A percentile compares a stretch with the other conserved stretches of the same genome.
These are phyloP conservation scores for Nissolia schottii DNA, from an alignment of 306 rosid genomes.

Conservation along the genomic window DNA sequence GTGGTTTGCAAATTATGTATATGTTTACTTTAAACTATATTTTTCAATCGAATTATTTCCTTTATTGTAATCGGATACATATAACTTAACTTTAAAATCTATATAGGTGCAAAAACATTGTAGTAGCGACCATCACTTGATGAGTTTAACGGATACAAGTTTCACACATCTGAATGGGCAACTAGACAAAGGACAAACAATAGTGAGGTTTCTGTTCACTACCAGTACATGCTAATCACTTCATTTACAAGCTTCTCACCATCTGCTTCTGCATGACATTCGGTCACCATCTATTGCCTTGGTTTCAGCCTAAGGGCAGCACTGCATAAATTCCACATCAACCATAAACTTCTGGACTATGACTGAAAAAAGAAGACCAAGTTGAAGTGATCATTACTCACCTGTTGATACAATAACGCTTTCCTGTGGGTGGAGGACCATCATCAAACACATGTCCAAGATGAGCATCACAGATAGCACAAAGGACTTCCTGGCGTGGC, in stretches of 20 bases:
- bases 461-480: conserved; percentile 84
- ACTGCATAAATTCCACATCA: conserved; percentile 41
- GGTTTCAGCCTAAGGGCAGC: conserved; percentile 63
- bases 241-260: conserved; percentile 21
- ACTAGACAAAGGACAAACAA: too few relatives aligned
- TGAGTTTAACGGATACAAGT: too few relatives aligned
- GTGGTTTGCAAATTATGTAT: too few relatives aligned
- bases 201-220: too few relatives aligned
- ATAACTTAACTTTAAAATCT: too few relatives aligned
- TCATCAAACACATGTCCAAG: conserved; percentile 96
- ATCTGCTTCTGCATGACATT: neutral
- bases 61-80: too few relatives aligned
- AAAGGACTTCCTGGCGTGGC: conserved; percentile 94
- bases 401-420: conserved; percentile 96
- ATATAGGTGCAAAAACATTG: too few relatives aligned
- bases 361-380: neutral
- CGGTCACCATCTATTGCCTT: conserved; percentile 18
- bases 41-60: too few relatives aligned
- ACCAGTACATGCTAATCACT: neutral
- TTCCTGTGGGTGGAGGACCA: conserved; percentile 87
- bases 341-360: conserved; percentile 12
- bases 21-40: too few relatives aligned
- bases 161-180: too few relatives aligned
- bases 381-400: neutral
- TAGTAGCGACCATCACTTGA: too few relatives aligned